A percentile compares a stretch with the other conserved stretches of the same genome.
Evolutionary conservation across 1,284 basidiomycete genomes (phyloP).

Genomic region (Pisolithus thermaeus): DNA sequence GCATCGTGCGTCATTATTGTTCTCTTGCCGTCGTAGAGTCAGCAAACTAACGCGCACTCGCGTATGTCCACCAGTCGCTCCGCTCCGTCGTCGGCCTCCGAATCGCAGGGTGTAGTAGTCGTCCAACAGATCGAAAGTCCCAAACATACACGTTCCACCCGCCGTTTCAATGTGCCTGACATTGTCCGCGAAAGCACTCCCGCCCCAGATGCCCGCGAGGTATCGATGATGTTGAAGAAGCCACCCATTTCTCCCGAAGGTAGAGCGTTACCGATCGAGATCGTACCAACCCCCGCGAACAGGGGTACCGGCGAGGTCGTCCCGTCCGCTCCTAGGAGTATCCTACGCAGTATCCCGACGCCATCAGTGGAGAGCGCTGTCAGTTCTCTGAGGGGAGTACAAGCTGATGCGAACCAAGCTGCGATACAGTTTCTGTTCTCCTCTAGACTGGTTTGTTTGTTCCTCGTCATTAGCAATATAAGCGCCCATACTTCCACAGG

Average conservation of each 20-base stretch:
- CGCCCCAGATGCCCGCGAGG: slow-evolving; percentile 38
- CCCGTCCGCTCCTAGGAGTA: slow-evolving; percentile 25
- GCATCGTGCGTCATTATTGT: slow-evolving; percentile 8
- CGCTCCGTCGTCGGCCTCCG: slow-evolving; percentile 14
- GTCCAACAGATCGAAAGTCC: slow-evolving; percentile 19
- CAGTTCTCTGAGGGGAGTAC: slow-evolving; percentile 29
- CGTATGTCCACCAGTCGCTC: slow-evolving; percentile 18
- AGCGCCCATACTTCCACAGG: slow-evolving; percentile 28
- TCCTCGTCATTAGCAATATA: neutral
- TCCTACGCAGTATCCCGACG: slow-evolving; percentile 18
- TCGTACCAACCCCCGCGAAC: slow-evolving; percentile 5
- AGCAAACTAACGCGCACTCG: neutral
- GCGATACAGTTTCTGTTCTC: slow-evolving; percentile 27
- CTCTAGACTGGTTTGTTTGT: slow-evolving; percentile 38
- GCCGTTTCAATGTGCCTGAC: slow-evolving; percentile 31
- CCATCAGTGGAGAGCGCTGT: slow-evolving; percentile 26
- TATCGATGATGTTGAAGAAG: slow-evolving; percentile 47
- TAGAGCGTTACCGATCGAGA: slow-evolving; percentile 27
- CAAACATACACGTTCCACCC: slow-evolving; percentile 20
- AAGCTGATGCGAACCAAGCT: slow-evolving; percentile 15
- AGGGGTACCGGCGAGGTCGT: slow-evolving; percentile 15
- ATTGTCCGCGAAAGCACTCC: slow-evolving; percentile 42
- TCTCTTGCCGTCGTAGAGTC: neutral
- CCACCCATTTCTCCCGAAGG: slow-evolving; percentile 31
- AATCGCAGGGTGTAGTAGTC: slow-evolving; percentile 10